A percentile compares a stretch with the other conserved stretches of the same genome.
Evolutionary conservation across 352 stramenopile species (phyloP).

Genomic region (Discostella stelligera): DNA sequence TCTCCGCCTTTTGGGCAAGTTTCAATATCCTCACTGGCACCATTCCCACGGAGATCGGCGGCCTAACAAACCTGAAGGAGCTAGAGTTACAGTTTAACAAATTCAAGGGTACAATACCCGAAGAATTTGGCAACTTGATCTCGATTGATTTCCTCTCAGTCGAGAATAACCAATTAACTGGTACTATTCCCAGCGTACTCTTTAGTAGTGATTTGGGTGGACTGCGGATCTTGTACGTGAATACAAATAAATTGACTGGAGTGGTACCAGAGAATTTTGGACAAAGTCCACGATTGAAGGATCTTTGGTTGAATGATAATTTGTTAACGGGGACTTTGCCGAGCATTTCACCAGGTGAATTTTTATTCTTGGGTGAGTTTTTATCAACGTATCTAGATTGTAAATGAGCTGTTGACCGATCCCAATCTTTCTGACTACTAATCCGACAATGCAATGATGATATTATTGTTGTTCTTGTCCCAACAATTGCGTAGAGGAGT

Average conservation of each 20-base stretch:
- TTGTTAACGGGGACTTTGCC: slow-evolving; percentile 48
- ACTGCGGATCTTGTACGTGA: slow-evolving; percentile 61
- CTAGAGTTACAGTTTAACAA: slow-evolving; percentile 58
- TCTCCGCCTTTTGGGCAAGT: slow-evolving; percentile 52
- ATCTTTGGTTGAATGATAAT: slow-evolving; percentile 59
- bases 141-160: slow-evolving; percentile 37
- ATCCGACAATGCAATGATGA: not conserved
- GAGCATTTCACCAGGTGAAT: slow-evolving; percentile 50
- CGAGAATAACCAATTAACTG: slow-evolving; percentile 57
- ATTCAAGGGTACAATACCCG: slow-evolving; percentile 38
- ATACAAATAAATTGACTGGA: slow-evolving; percentile 66
- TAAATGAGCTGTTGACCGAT: no score
- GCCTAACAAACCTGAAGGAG: slow-evolving; percentile 47
- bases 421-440: not conserved
- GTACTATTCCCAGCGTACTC: slow-evolving; percentile 51
- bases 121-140: slow-evolving; percentile 38
- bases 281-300: slow-evolving; percentile 31
- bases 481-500: slow-evolving; percentile 36
- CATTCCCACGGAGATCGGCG: slow-evolving; percentile 47
- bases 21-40: slow-evolving; percentile 51
- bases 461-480: not conserved
- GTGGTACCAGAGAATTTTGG: slow-evolving; percentile 60
- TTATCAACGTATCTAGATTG: not conserved
- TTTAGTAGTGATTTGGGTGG: slow-evolving; percentile 20
- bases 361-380: slow-evolving; percentile 52